Evolutionary conservation across 2,329 filamentous ascomycete genomes (phyloP).

Genomic region (Pseudocercospora macadamiae): DNA sequence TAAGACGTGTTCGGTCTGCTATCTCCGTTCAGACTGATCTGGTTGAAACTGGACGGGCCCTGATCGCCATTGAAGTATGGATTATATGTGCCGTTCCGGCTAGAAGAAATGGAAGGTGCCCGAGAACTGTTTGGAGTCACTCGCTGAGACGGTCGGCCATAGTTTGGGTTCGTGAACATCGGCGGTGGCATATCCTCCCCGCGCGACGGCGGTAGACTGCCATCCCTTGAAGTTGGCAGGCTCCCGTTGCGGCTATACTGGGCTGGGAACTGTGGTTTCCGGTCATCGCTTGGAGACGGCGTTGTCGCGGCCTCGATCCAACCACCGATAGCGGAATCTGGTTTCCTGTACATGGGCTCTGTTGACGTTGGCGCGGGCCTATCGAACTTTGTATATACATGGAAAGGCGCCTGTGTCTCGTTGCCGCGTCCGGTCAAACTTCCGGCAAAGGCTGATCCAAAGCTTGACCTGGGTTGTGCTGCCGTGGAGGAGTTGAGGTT

Average conservation of each 20-base stretch:
- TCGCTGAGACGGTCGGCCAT: conserved; percentile 24
- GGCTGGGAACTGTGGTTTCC: conserved; percentile 43
- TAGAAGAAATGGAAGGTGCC: conserved; percentile 53
- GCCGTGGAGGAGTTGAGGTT: conserved; percentile 28
- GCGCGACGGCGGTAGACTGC: conserved; percentile 60
- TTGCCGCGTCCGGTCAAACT: conserved; percentile 23
- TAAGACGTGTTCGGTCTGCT: conserved; percentile 24
- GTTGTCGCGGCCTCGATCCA: conserved; percentile 30
- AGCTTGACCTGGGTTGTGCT: conserved; percentile 28
- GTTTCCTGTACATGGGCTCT: conserved; percentile 29
- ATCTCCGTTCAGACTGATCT: conserved; percentile 26
- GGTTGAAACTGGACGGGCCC: conserved; percentile 42
- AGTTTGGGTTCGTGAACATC: conserved; percentile 33
- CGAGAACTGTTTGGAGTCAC: conserved; percentile 30
- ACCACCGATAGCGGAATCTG: conserved; percentile 30
- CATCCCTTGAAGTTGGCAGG: conserved; percentile 55
- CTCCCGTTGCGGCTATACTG: conserved; percentile 51
- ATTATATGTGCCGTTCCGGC: conserved; percentile 46
- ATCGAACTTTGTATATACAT: conserved; percentile 41
- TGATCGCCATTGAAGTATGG: conserved; percentile 45
- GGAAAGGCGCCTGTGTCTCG: conserved; percentile 33
- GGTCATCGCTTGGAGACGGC: conserved; percentile 48
- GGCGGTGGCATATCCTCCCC: conserved; percentile 47
- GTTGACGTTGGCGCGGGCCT: conserved; percentile 20
- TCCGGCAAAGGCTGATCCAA: conserved; percentile 27